Evolutionary conservation across 2,329 filamentous ascomycete genomes (phyloP).

Genomic region (Stagonosporopsis cucurbitacearum): DNA sequence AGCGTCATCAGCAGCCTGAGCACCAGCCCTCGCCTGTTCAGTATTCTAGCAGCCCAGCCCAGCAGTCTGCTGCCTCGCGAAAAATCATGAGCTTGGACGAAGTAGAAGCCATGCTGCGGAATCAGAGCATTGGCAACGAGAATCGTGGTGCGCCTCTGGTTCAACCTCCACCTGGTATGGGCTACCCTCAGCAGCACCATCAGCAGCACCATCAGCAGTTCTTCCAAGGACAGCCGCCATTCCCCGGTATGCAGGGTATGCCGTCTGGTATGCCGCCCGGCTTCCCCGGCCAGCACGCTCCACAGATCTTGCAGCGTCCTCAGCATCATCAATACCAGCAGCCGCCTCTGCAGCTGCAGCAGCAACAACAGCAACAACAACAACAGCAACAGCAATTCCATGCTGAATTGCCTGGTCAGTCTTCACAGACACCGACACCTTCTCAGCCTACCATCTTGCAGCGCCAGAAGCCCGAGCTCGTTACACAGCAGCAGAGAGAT

Average conservation of each 20-base stretch:
- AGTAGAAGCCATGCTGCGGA: slow-evolving; percentile 90
- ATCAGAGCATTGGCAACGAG: slow-evolving; percentile 60
- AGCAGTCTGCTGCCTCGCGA: slow-evolving; percentile 50
- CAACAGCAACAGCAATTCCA: slow-evolving; percentile 54
- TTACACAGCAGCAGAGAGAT: slow-evolving; percentile 35
- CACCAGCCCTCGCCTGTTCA: slow-evolving; percentile 19
- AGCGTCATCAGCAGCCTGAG: slow-evolving; percentile 37
- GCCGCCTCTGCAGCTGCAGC: slow-evolving; percentile 46
- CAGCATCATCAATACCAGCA: slow-evolving; percentile 46
- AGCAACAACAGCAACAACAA: slow-evolving; percentile 20
- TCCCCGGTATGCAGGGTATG: slow-evolving; percentile 36
- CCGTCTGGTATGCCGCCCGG: slow-evolving; percentile 25
- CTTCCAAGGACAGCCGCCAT: slow-evolving; percentile 38
- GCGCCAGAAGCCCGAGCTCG: slow-evolving; percentile 39
- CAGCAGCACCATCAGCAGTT: slow-evolving; percentile 34
- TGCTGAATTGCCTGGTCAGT: slow-evolving; percentile 52
- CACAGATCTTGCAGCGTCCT: slow-evolving; percentile 59
- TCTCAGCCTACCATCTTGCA: slow-evolving; percentile 48
- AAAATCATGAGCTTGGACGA: slow-evolving; percentile 97
- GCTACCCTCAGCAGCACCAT: slow-evolving; percentile 25
- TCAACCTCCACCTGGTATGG: slow-evolving; percentile 28
- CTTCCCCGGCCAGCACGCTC: slow-evolving; percentile 54
- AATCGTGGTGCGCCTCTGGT: slow-evolving; percentile 35
- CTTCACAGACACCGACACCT: slow-evolving; percentile 34
- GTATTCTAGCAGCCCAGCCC: slow-evolving; percentile 28